These are phyloP conservation scores for Paramyrothecium roridum DNA, from an alignment of 2,329 filamentous ascomycete genomes.

Conservation along the genomic window DNA sequence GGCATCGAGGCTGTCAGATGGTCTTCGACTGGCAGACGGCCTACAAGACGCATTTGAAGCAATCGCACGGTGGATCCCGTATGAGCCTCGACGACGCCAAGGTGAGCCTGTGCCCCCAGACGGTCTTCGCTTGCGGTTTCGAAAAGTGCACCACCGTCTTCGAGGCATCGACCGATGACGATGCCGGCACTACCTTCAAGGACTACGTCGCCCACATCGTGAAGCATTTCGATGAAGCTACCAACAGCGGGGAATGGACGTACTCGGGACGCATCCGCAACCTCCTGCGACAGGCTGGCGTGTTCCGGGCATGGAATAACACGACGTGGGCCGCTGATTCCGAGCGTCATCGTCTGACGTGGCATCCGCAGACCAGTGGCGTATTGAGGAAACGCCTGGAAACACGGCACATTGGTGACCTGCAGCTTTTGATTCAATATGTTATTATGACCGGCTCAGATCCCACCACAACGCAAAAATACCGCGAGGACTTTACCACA, in stretches of 20 bases:
- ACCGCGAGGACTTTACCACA: slow-evolving; percentile 29
- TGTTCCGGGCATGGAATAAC: slow-evolving; percentile 33
- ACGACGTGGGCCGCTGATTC: slow-evolving; percentile 27
- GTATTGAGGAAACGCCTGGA: slow-evolving; percentile 41
- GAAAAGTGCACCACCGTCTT: slow-evolving; percentile 40
- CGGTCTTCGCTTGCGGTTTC: slow-evolving; percentile 47
- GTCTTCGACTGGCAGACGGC: slow-evolving; percentile 46
- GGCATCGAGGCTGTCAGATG: slow-evolving; percentile 38
- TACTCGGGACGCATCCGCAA: slow-evolving; percentile 43
- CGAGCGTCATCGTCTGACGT: slow-evolving; percentile 30
- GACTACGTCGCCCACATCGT: slow-evolving; percentile 44
- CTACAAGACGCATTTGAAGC: slow-evolving; percentile 44
- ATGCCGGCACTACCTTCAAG: slow-evolving; percentile 35
- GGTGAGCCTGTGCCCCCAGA: slow-evolving; percentile 40
- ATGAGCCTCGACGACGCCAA: slow-evolving; percentile 39
- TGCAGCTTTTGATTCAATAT: slow-evolving; percentile 34
- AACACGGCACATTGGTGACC: slow-evolving; percentile 38
- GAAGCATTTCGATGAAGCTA: slow-evolving; percentile 42
- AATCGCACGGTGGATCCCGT: slow-evolving; percentile 37
- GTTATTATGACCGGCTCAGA: slow-evolving; percentile 34
- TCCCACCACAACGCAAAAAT: slow-evolving; percentile 19
- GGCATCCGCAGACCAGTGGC: slow-evolving; percentile 39
- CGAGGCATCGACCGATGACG: slow-evolving; percentile 36
- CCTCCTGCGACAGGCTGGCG: slow-evolving; percentile 35
- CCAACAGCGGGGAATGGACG: slow-evolving; percentile 37